phyloP scores from a whole-genome alignment of 768 basidiomycete genomes.

The Xerocomellus amylosporus region DNA sequence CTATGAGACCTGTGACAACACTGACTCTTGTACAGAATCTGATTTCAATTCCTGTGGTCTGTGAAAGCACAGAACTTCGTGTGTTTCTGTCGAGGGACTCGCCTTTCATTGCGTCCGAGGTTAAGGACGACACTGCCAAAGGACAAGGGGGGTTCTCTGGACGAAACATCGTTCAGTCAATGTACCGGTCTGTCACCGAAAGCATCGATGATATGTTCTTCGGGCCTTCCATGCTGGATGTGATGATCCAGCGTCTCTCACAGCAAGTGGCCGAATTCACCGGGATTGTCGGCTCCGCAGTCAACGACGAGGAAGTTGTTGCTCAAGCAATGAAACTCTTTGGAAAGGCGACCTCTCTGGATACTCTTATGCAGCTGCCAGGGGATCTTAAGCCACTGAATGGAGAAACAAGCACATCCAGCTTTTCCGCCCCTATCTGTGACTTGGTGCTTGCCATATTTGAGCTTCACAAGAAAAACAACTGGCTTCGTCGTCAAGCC shows the following conservation, averaged over 20 bases:
- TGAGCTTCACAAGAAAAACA: constrained; percentile 92
- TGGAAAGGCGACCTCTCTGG: constrained; percentile 63
- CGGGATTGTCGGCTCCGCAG: constrained; percentile 73
- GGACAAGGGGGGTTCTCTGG: constrained; percentile 54
- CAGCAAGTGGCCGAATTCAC: constrained; percentile 88
- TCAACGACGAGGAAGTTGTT: constrained; percentile 83
- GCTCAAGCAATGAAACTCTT: constrained; percentile 73
- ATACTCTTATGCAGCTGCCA: constrained; percentile 67
- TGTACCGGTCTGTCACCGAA: constrained; percentile 90
- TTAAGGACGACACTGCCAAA: constrained; percentile 40
- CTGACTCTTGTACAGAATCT: constrained; percentile 50
- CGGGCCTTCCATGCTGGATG: constrained; percentile 92
- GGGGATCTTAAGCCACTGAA: constrained; percentile 79
- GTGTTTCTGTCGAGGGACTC: constrained; percentile 87
- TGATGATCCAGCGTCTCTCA: constrained; percentile 88
- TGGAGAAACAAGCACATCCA: constrained; percentile 85
- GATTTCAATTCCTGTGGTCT: constrained; percentile 69
- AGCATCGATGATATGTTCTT: constrained; percentile 98
- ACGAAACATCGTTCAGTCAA: constrained; percentile 74
- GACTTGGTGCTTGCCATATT: constrained; percentile 92
- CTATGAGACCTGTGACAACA: no score
- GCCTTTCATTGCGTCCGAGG: constrained; percentile 66
- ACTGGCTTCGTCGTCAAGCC: constrained; percentile 93
- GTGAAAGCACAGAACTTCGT: constrained; percentile 78
- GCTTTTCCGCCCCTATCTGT: constrained; percentile 91